These are phyloP conservation scores for Penicillium aurantiogriseum DNA, from an alignment of 2,329 filamentous ascomycete species.

Conservation along the genomic window DNA sequence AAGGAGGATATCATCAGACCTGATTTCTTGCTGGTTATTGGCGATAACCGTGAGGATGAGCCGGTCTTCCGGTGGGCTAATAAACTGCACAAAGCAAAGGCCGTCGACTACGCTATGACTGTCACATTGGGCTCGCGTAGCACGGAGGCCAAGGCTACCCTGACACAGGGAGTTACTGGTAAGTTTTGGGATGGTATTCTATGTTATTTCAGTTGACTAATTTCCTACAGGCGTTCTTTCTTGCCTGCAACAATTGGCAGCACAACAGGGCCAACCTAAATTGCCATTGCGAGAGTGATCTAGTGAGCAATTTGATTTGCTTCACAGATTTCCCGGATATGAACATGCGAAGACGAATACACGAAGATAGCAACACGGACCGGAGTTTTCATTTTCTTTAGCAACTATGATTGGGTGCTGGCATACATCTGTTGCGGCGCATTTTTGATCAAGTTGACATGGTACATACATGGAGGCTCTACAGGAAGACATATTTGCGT, in stretches of 20 bases:
- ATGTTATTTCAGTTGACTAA: slow-evolving; percentile 15
- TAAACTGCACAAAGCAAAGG: slow-evolving; percentile 59
- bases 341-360: slow-evolving; percentile 12
- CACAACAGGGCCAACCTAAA: slow-evolving; percentile 15
- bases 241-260: slow-evolving; percentile 53
- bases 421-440: not conserved
- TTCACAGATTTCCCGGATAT: not conserved
- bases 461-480: slow-evolving; percentile 1
- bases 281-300: slow-evolving; percentile 18
- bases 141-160: slow-evolving; percentile 79
- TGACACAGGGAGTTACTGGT: slow-evolving; percentile 92
- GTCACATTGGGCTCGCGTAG: slow-evolving; percentile 84
- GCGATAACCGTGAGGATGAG: slow-evolving; percentile 90
- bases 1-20: slow-evolving; percentile 46
- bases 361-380: slow-evolving; percentile 11
- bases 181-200: slow-evolving; percentile 40
- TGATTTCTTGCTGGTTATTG: slow-evolving; percentile 86
- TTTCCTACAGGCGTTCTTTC: slow-evolving; percentile 49
- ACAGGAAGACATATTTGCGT: slow-evolving; percentile 2
- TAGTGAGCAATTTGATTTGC: not conserved
- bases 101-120: slow-evolving; percentile 70
- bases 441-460: not conserved
- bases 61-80: slow-evolving; percentile 95
- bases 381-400: slow-evolving; percentile 10
- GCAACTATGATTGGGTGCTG: not conserved